Percentiles rank a stretch among this genome's conserved stretches.
Conservation (phyloP, 331 rosid genomes). For the Quercus lobata region DNA sequence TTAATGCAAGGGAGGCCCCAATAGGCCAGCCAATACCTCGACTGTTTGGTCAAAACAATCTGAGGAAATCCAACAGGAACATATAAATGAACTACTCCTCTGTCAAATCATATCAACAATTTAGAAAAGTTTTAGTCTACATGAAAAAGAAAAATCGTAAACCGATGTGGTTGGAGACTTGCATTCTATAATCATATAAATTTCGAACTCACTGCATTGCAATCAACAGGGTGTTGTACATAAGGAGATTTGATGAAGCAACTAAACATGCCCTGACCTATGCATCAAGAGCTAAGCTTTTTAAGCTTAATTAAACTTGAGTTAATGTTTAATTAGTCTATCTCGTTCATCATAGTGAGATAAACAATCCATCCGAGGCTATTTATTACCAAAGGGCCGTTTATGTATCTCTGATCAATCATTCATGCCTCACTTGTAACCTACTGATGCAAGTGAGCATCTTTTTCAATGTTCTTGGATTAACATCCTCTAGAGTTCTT, state of each 20-base stretch:
- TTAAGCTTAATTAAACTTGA: neutral
- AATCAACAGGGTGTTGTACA: neutral
- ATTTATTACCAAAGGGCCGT: neutral
- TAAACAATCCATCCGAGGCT: neutral
- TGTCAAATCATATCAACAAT: neutral
- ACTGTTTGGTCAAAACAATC: slow-evolving; percentile 1
- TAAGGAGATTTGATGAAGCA: neutral
- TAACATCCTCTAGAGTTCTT: neutral
- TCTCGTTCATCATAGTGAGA: neutral
- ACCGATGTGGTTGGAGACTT: neutral
- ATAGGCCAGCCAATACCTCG: slow-evolving; percentile 1
- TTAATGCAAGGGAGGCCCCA: slow-evolving; percentile 2
- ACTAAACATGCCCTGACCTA: neutral
- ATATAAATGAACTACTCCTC: neutral
- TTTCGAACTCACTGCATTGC: neutral
- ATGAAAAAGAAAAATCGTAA: neutral
- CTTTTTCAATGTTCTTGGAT: neutral
- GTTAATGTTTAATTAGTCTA: neutral
- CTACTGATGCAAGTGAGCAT: neutral
- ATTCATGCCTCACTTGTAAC: neutral
- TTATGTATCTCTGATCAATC: neutral
- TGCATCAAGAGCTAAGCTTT: neutral
- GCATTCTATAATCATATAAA: neutral
- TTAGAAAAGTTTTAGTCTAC: neutral
- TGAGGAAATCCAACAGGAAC: neutral